These are phyloP conservation scores for Trichophyton simii DNA, from an alignment of 2,329 filamentous ascomycete genomes.

Conservation along the genomic window DNA sequence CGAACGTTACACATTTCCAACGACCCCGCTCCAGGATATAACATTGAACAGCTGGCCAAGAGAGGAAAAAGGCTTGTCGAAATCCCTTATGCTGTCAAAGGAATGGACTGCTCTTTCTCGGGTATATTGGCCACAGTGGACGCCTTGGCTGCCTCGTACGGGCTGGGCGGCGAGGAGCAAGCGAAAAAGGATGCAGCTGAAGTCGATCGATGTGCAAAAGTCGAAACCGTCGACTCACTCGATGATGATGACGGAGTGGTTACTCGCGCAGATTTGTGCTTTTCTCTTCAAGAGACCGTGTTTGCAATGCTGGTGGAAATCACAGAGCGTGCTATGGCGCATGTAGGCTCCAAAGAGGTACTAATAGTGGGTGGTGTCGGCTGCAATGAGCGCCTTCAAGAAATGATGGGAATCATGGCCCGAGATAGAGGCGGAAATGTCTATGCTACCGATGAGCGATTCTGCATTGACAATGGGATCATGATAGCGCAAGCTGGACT, in stretches of 20 bases:
- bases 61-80: constrained; percentile 62
- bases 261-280: constrained; percentile 77
- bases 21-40: constrained; percentile 92
- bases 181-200: constrained; percentile 40
- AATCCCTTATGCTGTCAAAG: constrained; percentile 90
- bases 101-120: constrained; percentile 95
- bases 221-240: constrained; percentile 14
- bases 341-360: constrained; percentile 86
- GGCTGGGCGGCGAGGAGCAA: constrained; percentile 23
- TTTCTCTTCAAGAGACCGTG: constrained; percentile 87
- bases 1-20: constrained; percentile 84
- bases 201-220: constrained; percentile 1
- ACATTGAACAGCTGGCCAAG: constrained; percentile 88
- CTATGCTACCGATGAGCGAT: constrained; percentile 90
- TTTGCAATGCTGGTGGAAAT: constrained; percentile 98
- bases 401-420: constrained; percentile 98
- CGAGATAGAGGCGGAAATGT: constrained; percentile 76
- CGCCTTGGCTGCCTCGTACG: constrained; percentile 50
- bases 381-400: constrained; percentile 83
- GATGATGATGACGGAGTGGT: constrained; percentile 25
- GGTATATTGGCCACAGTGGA: constrained; percentile 81
- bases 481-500: constrained; percentile 98
- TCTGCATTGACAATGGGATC: constrained; percentile 98
- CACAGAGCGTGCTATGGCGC: constrained; percentile 95
- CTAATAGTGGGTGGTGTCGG: constrained; percentile 92